phyloP scores from a whole-genome alignment of 2,329 filamentous ascomycete species.

The Neonectria sp. region DNA sequence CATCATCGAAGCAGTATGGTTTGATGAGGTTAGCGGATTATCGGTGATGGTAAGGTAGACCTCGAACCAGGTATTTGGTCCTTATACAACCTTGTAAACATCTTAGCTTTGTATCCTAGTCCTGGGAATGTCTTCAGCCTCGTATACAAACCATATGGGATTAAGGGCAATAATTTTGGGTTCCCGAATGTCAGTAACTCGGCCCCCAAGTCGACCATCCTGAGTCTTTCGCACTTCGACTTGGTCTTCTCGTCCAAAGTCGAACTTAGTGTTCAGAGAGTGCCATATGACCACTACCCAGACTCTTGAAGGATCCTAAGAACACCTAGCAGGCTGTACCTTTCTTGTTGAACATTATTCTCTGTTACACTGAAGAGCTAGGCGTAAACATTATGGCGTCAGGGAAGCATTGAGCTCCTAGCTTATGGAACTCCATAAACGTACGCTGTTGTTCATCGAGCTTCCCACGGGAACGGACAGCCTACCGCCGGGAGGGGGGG shows the following conservation, averaged over 20 bases:
- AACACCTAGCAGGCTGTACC: neutral
- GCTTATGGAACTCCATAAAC: neutral
- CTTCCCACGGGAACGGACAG: neutral
- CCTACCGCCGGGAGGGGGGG: neutral
- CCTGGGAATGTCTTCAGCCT: no score
- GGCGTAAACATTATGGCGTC: no score
- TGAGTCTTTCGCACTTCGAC: neutral
- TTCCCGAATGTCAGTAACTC: neutral
- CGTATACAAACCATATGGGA: neutral
- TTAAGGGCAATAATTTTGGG: neutral
- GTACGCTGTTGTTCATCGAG: neutral
- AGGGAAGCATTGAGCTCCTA: no score
- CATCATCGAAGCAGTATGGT: neutral
- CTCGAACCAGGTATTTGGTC: neutral
- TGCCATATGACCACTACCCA: neutral
- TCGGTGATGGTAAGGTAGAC: neutral
- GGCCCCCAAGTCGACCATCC: neutral
- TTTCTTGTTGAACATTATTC: no score
- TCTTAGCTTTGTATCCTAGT: no score
- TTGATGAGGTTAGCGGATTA: neutral
- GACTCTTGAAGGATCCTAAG: neutral
- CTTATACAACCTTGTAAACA: neutral
- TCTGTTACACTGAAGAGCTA: no score
- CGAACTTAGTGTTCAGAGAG: neutral
- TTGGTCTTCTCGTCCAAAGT: neutral